These are phyloP conservation scores for Delonix regia DNA, from an alignment of 306 rosid species.

Conservation along the genomic window DNA sequence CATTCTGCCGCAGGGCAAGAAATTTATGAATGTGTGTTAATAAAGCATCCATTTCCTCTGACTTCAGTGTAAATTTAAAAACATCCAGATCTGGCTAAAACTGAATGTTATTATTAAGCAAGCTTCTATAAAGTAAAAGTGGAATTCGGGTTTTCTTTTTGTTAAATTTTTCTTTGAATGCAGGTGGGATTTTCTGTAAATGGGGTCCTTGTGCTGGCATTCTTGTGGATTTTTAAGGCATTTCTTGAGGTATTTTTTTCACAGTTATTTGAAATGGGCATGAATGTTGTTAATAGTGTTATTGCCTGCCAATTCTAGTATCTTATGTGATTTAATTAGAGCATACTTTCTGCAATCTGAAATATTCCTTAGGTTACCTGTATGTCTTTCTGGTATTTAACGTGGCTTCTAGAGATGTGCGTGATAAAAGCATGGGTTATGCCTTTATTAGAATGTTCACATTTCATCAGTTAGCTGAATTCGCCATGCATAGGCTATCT, in stretches of 20 bases:
- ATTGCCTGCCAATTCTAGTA: neutral
- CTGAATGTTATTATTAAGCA: neutral
- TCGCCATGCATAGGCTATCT: no score
- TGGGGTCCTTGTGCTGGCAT: constrained; percentile 67
- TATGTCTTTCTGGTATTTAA: constrained; percentile 14
- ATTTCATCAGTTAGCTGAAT: neutral
- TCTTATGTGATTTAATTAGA: neutral
- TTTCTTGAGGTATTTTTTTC: constrained; percentile 67
- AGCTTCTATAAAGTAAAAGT: neutral
- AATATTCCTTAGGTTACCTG: neutral
- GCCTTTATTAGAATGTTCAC: neutral
- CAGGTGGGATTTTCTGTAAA: constrained; percentile 76
- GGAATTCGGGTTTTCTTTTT: neutral
- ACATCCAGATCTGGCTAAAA: neutral
- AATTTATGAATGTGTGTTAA: neutral
- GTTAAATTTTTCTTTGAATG: neutral
- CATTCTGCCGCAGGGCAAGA: neutral
- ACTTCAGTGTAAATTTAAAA: neutral
- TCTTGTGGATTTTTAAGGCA: constrained; percentile 74
- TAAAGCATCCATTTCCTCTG: neutral
- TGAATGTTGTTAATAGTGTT: neutral
- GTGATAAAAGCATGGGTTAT: neutral
- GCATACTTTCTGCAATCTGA: neutral
- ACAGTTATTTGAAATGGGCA: neutral
- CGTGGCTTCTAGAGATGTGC: neutral